Evolutionary conservation across 176 grass and related monocot genomes (phyloP).

Genomic region (Cymbopogon citratus): DNA sequence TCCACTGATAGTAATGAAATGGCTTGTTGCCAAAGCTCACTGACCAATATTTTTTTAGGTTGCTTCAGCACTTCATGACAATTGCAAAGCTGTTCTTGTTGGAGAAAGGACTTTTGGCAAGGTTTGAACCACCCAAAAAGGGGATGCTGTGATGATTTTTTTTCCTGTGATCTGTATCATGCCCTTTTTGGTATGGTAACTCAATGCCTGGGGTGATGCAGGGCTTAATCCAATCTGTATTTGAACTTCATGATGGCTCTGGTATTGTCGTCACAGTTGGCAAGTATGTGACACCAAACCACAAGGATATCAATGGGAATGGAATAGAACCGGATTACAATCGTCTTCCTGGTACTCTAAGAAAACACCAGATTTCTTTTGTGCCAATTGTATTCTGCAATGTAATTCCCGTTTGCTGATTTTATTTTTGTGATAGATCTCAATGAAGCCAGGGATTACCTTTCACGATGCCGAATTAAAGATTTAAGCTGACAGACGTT

Average conservation of each 20-base stretch:
- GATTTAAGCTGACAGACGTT: constrained; percentile 35
- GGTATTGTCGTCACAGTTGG: constrained; percentile 91
- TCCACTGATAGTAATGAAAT: constrained; percentile 11
- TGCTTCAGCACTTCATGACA: constrained; percentile 97
- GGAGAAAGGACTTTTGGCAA: constrained; percentile 92
- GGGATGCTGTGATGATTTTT: not conserved
- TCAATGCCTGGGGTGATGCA: constrained; percentile 34
- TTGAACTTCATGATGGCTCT: constrained; percentile 97
- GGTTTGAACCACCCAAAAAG: constrained; percentile 33
- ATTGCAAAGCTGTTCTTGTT: constrained; percentile 97
- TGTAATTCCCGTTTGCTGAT: not conserved
- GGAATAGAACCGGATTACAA: constrained; percentile 84
- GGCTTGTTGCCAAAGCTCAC: constrained; percentile 2
- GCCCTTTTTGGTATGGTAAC: not conserved
- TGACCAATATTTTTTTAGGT: constrained; percentile 45
- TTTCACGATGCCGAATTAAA: constrained; percentile 57
- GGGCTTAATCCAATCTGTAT: constrained; percentile 96
- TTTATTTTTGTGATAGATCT: constrained; percentile 44
- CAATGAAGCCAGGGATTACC: constrained; percentile 67
- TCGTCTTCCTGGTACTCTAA: constrained; percentile 59
- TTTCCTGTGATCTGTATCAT: constrained; percentile 1
- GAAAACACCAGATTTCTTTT: constrained; percentile 6
- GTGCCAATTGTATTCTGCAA: not conserved
- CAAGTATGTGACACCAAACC: constrained; percentile 85
- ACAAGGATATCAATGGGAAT: constrained; percentile 94